Base-by-base conservation (phyloP, 768 basidiomycete species). In the Leccinum disarticulatum region DNA sequence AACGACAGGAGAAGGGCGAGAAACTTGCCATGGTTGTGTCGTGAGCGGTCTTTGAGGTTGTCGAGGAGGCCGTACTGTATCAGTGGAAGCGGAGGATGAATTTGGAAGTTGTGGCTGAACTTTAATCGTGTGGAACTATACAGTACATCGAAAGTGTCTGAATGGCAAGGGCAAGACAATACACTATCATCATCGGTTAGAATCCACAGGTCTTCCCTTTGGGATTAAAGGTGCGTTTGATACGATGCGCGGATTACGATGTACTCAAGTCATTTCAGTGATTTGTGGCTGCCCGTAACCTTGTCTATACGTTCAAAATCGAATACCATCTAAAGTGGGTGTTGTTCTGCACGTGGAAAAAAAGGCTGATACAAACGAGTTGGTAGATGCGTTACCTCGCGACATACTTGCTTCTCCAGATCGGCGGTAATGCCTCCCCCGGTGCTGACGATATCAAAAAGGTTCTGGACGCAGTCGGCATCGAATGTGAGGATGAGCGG, bases 381-480 rank as follows among this genome's bases (percentile, higher is more conserved):
- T 17, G 11, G 31, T 66, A 91, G 89, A 94, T 94, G 92, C 91
- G 91, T 78, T 80, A 94, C 74, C 80, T 98, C 77, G 95, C 94
- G 79, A 93, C 94, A 66, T 98, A 97, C 83, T 87, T 99, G 61
- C 93, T 99, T 75, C 94, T 98, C 79, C 90, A 91, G 77, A 84
- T 87, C 73, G 97, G 94, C 66, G 97, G 97, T 57, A 98, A 98
- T 72, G 78, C 87, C 69, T 85, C 83, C 63, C 95, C 97, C 64
- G 87, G 88, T 61, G 91, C 91, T 56, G 83, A 70, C 50, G 95
- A 98, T 74, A 82, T 99, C 80, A 93, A 87, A 80, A 87, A 87
- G 70, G 86, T 98, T 71, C 87, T 99, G 67, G 77, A 70, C 56
- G 80, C 88, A 63, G 97, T 93, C 69, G 93, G 92, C 69, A 88